Evolutionary conservation across 345 rosid species (phyloP), one percentile per base, ranked within the genome.

Genomic region (Pistacia integerrima): DNA sequence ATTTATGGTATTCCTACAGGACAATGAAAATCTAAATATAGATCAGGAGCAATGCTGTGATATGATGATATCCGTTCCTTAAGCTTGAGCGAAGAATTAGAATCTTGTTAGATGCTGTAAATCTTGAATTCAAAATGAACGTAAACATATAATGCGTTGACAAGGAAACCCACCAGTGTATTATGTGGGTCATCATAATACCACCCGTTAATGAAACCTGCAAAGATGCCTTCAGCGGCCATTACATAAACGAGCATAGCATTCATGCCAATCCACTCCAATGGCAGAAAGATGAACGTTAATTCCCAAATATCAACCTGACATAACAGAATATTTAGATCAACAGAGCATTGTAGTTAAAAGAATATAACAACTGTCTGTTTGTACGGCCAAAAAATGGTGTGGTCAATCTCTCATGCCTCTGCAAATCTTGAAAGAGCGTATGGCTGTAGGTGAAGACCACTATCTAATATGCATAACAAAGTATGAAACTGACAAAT

Each of bases 201-300:
- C 98, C 99, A 93, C 62, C 98, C 99, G 17, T 90, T 93, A 46
- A 95, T 76, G 79, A 95, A 95, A 58, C 87, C 97, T 41, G 95
- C 96, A 64, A 95, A 91, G 18, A 95, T 87, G 75, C 93, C 96
- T 85, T 85, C 97, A 55, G 98, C 99, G 72, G 98, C 99, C 98
- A 93, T 88, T 5, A 95, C 99, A 70, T 93, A 95, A 36, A 95
- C 99, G 22, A 95, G 82, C 98, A 95, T 93, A 1, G 97, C 94
- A 58, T 93, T 95, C 99, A 90, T 89, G 63, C 99, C 98, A 35
- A 93, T 95, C 98, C 99, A 93, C 84, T 88, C 71, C 10, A 95
- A 76, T 60, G 95, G 94, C 51, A 89, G 84, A 80, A 91, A 90
- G 17, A 84, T 25, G 61, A 18, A 73, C 74, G 79, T 84, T 78